Conservation (phyloP, 2,329 filamentous ascomycete species). For the Periconia macrospinosa region DNA sequence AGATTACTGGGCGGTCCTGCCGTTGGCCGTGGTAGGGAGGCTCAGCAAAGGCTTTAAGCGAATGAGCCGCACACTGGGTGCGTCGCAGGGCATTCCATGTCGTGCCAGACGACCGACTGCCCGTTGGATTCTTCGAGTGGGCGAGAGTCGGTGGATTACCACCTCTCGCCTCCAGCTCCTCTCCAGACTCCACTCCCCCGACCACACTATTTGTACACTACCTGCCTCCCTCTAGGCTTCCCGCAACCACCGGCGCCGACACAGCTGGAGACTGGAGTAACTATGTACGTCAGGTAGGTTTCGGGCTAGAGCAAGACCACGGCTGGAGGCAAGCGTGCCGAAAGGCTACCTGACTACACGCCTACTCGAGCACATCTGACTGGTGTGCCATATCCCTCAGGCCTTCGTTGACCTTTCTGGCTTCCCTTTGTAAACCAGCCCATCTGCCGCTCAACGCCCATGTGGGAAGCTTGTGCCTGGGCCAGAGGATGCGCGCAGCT, state of each 20-base stretch:
- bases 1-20: constrained; percentile 33
- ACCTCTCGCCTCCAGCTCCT: neutral
- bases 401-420: neutral
- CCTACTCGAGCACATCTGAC: neutral
- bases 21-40: constrained; percentile 15
- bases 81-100: constrained; percentile 31
- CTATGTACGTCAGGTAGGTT: too few relatives aligned
- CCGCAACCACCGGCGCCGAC: constrained; percentile 9
- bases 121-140: constrained; percentile 17
- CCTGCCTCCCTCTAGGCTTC: constrained; percentile 9
- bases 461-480: constrained; percentile 23
- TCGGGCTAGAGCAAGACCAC: constrained; percentile 6
- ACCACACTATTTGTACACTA: too few relatives aligned
- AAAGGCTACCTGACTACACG: neutral
- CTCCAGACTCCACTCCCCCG: constrained; percentile 5
- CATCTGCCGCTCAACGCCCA: constrained; percentile 14
- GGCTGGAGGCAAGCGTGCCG: neutral
- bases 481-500: constrained; percentile 14
- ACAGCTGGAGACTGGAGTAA: too few relatives aligned
- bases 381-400: neutral
- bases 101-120: constrained; percentile 29
- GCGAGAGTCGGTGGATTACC: neutral
- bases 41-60: constrained; percentile 32
- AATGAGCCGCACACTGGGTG: constrained; percentile 4
- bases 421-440: neutral